Conservation (phyloP, 2,329 filamentous ascomycete genomes). For the Claviceps maximensis region DNA sequence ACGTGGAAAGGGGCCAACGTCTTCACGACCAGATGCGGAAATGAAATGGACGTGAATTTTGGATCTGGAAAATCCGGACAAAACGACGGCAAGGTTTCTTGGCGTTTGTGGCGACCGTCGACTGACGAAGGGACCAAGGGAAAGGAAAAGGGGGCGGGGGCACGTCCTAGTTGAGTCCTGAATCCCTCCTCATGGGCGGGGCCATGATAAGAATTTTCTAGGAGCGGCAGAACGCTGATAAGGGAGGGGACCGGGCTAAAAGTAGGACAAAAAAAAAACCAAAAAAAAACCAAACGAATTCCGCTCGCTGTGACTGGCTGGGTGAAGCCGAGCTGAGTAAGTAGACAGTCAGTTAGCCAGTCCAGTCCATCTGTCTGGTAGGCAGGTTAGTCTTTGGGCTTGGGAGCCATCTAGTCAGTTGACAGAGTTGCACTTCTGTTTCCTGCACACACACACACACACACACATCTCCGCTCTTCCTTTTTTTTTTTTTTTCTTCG, state of each 20-base stretch:
- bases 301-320: neutral
- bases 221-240: constrained; percentile 1
- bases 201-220: constrained; percentile 1
- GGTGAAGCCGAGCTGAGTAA: neutral
- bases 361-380: neutral
- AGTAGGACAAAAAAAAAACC: neutral
- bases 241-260: neutral
- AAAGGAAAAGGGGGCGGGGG: neutral
- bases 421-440: neutral
- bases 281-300: neutral
- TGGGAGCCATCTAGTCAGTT: neutral
- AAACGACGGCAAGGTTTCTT: neutral
- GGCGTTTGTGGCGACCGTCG: neutral
- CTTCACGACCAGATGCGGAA: neutral
- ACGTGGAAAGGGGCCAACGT: neutral
- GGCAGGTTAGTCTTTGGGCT: too few relatives aligned
- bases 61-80: neutral
- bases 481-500: neutral
- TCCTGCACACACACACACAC: neutral
- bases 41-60: neutral
- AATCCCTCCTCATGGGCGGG: neutral
- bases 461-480: neutral
- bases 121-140: neutral
- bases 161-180: neutral
- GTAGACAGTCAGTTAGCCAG: neutral